Evolutionary conservation across 306 rosid genomes (phyloP).

Genomic region (Rubus parviflorus): DNA sequence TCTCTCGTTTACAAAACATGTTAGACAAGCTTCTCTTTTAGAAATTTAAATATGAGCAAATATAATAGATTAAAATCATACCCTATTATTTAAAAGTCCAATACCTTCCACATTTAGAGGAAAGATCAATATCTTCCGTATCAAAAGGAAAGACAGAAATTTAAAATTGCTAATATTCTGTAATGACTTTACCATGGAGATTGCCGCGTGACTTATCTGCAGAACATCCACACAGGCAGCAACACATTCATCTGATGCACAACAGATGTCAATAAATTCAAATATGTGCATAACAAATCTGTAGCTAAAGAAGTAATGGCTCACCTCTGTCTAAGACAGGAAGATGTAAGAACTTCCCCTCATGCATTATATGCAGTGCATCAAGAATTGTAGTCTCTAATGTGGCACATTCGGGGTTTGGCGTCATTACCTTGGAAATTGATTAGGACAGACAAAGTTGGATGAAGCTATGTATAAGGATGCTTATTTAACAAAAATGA

Average conservation of each 20-base stretch:
- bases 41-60: neutral
- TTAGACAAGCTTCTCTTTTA: neutral
- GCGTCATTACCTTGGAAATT: constrained; percentile 79
- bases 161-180: neutral
- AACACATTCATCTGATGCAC: constrained; percentile 64
- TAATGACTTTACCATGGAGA: constrained; percentile 67
- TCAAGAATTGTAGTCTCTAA: constrained; percentile 86
- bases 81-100: neutral
- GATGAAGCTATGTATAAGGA: neutral
- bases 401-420: constrained; percentile 85
- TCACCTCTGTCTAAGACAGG: constrained; percentile 88
- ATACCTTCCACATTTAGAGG: neutral
- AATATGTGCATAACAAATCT: neutral
- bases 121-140: neutral
- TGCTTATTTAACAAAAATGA: neutral
- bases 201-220: constrained; percentile 87
- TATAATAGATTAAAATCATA: neutral
- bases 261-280: constrained; percentile 19
- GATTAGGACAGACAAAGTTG: neutral
- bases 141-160: neutral
- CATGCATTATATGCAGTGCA: constrained; percentile 91
- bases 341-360: constrained; percentile 93
- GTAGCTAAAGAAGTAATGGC: constrained; percentile 28
- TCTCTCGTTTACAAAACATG: neutral
- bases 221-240: constrained; percentile 89